These are phyloP conservation scores for Actinidia chinensis DNA, from an alignment of 179 eudicot species.

Conservation along the genomic window DNA sequence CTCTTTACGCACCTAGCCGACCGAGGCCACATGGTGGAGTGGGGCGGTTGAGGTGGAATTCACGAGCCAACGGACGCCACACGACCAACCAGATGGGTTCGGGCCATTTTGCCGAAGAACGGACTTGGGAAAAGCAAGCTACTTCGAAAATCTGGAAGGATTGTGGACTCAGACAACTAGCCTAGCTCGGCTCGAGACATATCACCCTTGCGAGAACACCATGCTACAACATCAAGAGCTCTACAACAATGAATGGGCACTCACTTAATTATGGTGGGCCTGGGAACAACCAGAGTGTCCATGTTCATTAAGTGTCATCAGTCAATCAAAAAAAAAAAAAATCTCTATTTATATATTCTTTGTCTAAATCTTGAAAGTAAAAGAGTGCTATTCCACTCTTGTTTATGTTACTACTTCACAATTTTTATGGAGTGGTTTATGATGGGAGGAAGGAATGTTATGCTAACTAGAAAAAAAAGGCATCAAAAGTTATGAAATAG, in stretches of 20 bases:
- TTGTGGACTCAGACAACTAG: slow-evolving; percentile 89
- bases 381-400: slow-evolving; percentile 34
- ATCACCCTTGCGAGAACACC: slow-evolving; percentile 74
- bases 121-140: slow-evolving; percentile 87
- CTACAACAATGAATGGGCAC: slow-evolving; percentile 75
- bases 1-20: slow-evolving; percentile 83
- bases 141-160: slow-evolving; percentile 75
- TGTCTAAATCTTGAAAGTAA: slow-evolving; percentile 15
- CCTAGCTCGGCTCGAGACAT: slow-evolving; percentile 63
- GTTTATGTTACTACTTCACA: slow-evolving; percentile 22
- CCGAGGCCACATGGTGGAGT: slow-evolving; percentile 95
- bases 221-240: slow-evolving; percentile 87
- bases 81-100: slow-evolving; percentile 96
- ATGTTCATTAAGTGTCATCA: slow-evolving; percentile 18
- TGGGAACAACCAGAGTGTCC: slow-evolving; percentile 74
- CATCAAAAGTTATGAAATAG: too few relatives aligned
- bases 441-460: background rate
- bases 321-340: background rate
- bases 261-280: slow-evolving; percentile 95
- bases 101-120: slow-evolving; percentile 73
- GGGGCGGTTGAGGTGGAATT: slow-evolving; percentile 98
- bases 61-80: slow-evolving; percentile 63
- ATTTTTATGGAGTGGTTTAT: too few relatives aligned
- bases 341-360: slow-evolving; percentile 7
- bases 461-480: too few relatives aligned